Base-by-base conservation (phyloP, 2,329 filamentous ascomycete species). In the Endocalyx cinctus region DNA sequence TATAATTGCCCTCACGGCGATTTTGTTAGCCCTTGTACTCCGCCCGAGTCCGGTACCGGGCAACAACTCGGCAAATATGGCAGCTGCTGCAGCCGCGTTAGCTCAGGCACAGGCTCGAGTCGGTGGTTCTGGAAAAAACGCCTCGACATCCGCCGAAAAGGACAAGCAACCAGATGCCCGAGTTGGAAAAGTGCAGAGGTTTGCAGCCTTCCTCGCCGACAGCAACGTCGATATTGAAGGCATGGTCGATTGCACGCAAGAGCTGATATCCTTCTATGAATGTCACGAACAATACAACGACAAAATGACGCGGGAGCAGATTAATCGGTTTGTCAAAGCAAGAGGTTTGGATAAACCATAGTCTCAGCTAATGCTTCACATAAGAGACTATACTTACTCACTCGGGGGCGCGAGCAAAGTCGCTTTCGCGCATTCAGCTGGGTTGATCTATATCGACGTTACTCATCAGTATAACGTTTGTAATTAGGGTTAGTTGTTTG, bases 241-340 rank as follows among this genome's bases (percentile, higher is more conserved):
- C 19, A 82, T 94, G 58, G 83, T 94, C 31, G 87, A 95, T 59
- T 87, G 84, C 52, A 90, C 86, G 1, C 89, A 96, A 61, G 89
- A 95, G 63, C 74, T 95, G 42, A 86, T 96, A 33, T 89, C 86
- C 4, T 76, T 95, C 43, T 95, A 95, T 55, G 86, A 94, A 52
- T 75, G 66, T 39, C 67, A 75, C 31, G 75, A 79, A 51, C 67
- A 74, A 46, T 78, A 77, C 45, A 76, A 77, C 42, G 75, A 79
- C 34, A 78, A 78, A 49, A 60, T 70, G 25, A 74, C 72, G 3
- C 58, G 70, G 31, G 75, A 79, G 51, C 71, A 77, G 48, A 69
- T 79, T 34, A 73, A 70, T 37, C 62, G 74, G 10, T 78, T 77
- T 41, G 64, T 79, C 51, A 79, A 78, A 52, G 74, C 74, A 1